A percentile compares a stretch with the other conserved stretches of the same genome.
These are phyloP conservation scores for Metschnikowia continentalis DNA, from an alignment of 805 yeast genomes.

Conservation along the genomic window DNA sequence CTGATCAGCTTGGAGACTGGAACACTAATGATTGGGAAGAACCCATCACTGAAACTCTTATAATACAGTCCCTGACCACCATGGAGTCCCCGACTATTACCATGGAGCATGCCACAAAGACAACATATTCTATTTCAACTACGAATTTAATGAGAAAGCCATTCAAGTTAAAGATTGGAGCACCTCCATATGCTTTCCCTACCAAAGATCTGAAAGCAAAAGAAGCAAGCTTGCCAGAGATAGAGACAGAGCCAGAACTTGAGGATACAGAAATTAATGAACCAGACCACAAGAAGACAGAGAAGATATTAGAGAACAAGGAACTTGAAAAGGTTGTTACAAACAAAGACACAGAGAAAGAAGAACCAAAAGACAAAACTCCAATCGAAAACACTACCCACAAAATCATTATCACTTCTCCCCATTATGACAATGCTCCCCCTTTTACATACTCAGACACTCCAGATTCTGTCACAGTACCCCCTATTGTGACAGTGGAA, in stretches of 20 bases:
- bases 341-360: no score
- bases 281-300: no score
- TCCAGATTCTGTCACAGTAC: background rate
- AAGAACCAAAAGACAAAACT: background rate
- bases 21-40: background rate
- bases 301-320: no score
- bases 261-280: no score
- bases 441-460: background rate
- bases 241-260: no score
- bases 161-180: background rate
- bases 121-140: background rate
- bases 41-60: background rate
- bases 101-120: background rate
- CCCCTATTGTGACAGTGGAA: no score
- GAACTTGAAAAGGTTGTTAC: no score
- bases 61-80: background rate
- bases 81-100: background rate
- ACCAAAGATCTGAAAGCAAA: background rate
- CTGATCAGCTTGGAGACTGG: background rate
- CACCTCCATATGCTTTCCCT: background rate
- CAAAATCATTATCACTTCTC: background rate
- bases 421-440: background rate
- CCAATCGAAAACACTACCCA: background rate
- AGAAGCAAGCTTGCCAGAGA: no score
- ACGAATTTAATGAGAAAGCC: background rate